Percentiles rank a stretch among this genome's conserved stretches.
Conservation (phyloP, 1,139 yeast species). For the Hyphopichia fennica region DNA sequence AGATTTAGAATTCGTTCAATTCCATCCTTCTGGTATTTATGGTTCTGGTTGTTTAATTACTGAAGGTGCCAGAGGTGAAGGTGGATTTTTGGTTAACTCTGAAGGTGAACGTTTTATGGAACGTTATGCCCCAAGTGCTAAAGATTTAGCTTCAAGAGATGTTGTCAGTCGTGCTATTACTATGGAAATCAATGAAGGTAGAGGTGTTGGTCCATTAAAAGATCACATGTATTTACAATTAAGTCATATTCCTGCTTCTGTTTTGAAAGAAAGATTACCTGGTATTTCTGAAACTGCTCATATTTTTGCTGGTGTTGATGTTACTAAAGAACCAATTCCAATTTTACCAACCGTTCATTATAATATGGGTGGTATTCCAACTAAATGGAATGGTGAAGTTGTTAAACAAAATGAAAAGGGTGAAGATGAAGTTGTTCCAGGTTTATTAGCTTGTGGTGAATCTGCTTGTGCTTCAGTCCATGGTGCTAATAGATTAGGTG, state of each 20-base stretch:
- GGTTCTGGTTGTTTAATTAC: slow-evolving; percentile 99
- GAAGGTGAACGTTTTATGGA: slow-evolving; percentile 99
- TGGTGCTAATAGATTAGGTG: slow-evolving; percentile 99
- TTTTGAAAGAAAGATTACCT: slow-evolving; percentile 93
- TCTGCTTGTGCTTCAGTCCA: slow-evolving; percentile 99
- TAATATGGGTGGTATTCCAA: slow-evolving; percentile 99
- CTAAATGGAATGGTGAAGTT: slow-evolving; percentile 96
- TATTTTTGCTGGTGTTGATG: slow-evolving; percentile 98
- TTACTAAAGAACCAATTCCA: slow-evolving; percentile 98
- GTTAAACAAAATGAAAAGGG: slow-evolving; percentile 83
- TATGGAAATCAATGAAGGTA: slow-evolving; percentile 97
- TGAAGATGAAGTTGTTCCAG: slow-evolving; percentile 88
- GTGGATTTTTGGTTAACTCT: slow-evolving; percentile 93
- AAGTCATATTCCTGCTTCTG: slow-evolving; percentile 90
- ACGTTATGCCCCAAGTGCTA: slow-evolving; percentile 98
- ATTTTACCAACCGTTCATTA: slow-evolving; percentile 97
- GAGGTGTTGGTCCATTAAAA: slow-evolving; percentile 97
- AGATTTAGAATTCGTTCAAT: slow-evolving; percentile 96
- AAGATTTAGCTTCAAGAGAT: slow-evolving; percentile 97
- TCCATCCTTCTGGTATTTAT: slow-evolving; percentile 99
- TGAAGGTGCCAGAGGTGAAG: slow-evolving; percentile 99
- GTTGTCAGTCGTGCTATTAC: slow-evolving; percentile 98
- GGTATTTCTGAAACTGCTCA: slow-evolving; percentile 99
- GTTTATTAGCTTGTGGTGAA: slow-evolving; percentile 97
- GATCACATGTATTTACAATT: slow-evolving; percentile 96